Conservation (phyloP, 331 rosid genomes). For the Acacia pycnantha region DNA sequence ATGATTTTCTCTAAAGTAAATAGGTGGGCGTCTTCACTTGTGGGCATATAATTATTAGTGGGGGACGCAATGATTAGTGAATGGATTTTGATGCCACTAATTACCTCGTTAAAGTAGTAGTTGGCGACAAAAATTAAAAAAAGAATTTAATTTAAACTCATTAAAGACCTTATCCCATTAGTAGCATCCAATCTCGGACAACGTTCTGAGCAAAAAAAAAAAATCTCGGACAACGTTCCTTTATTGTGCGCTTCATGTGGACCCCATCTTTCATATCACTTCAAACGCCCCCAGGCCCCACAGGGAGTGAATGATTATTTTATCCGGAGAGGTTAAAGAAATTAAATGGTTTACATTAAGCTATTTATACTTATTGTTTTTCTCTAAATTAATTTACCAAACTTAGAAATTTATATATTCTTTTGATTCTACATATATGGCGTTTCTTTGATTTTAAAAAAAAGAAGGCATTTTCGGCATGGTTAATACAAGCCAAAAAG, state of each 20-base stretch:
- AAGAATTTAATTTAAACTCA: neutral
- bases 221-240: constrained; percentile 56
- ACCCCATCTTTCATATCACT: constrained; percentile 34
- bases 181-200: constrained; percentile 54
- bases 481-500: too few species aligned
- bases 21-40: neutral
- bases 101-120: neutral
- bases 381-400: too few species aligned
- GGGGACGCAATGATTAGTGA: constrained; percentile 66
- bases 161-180: constrained; percentile 27
- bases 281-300: neutral
- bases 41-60: constrained; percentile 38
- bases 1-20: too few species aligned
- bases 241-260: constrained; percentile 42
- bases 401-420: too few species aligned
- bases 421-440: accelerated
- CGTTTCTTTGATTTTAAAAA: too few species aligned
- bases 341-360: too few species aligned
- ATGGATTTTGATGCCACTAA: constrained; percentile 49
- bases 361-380: too few species aligned
- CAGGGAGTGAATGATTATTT: too few species aligned
- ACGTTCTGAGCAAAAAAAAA: too few species aligned
- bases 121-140: neutral
- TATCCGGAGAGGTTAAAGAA: too few species aligned
- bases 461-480: too few species aligned